A percentile compares a stretch with the other conserved stretches of the same genome.
Evolutionary conservation across 345 rosid species (phyloP).

Genomic region (Fremontodendron californicum): DNA sequence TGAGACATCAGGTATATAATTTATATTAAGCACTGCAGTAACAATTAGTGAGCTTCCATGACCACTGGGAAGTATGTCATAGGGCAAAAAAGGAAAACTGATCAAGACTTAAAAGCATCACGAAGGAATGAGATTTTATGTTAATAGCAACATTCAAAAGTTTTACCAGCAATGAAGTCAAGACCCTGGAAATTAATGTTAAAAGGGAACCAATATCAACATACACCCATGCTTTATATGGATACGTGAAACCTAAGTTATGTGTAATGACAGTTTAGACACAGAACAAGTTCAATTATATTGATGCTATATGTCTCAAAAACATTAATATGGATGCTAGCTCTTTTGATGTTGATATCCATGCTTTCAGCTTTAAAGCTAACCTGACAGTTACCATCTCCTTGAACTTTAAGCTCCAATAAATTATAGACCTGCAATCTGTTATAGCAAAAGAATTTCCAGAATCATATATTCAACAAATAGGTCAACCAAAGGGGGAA

Average conservation of each 20-base stretch:
- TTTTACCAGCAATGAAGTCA: not conserved
- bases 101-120: conserved; percentile 2
- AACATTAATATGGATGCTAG: not conserved
- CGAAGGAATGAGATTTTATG: not conserved
- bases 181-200: not conserved
- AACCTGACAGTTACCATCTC: conserved; percentile 84
- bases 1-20: conserved; percentile 9
- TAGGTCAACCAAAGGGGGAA: not conserved
- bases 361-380: conserved; percentile 9
- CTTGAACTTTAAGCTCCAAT: conserved; percentile 59
- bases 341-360: not conserved
- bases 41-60: not conserved
- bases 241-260: not conserved
- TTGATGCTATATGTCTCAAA: not conserved
- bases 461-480: not conserved
- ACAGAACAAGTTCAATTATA: not conserved
- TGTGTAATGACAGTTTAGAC: conserved; percentile 2
- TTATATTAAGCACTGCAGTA: not conserved
- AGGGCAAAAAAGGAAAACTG: not conserved
- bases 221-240: not conserved
- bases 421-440: conserved; percentile 54
- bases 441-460: not conserved
- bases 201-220: conserved; percentile 2
- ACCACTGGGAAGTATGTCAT: not conserved
- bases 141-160: not conserved